Conservation (phyloP, 805 yeast species). For the Candida namnaoensis region DNA sequence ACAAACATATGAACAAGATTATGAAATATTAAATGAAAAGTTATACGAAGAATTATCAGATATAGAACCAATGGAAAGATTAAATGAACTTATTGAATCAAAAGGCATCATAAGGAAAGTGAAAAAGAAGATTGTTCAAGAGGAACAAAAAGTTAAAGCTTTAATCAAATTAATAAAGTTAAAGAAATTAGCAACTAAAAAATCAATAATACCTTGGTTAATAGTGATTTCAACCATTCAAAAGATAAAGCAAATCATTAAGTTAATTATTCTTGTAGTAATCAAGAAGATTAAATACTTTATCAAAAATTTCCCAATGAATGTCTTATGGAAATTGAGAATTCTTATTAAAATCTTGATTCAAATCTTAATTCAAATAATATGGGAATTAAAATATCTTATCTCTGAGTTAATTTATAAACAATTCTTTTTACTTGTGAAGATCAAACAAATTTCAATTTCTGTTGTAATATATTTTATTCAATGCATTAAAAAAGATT, state of each 20-base stretch:
- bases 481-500: not conserved
- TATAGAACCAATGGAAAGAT: not conserved
- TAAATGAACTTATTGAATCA: not conserved
- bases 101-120: slow-evolving; percentile 8
- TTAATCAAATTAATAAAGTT: slow-evolving; percentile 12
- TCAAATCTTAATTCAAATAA: slow-evolving; percentile 7
- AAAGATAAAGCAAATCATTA: slow-evolving; percentile 10
- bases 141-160: slow-evolving; percentile 6
- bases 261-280: slow-evolving; percentile 7
- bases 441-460: not conserved
- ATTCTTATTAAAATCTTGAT: slow-evolving; percentile 8
- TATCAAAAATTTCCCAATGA: slow-evolving; percentile 11
- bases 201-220: slow-evolving; percentile 7
- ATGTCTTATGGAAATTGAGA: slow-evolving; percentile 11
- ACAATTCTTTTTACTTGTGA: slow-evolving; percentile 3
- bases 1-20: no score
- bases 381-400: slow-evolving; percentile 8
- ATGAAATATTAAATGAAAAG: not conserved
- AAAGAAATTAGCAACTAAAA: slow-evolving; percentile 8
- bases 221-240: slow-evolving; percentile 13
- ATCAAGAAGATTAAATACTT: slow-evolving; percentile 8
- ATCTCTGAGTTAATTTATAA: slow-evolving; percentile 8
- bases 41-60: not conserved
- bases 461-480: not conserved
- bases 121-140: slow-evolving; percentile 3